phyloP scores from a whole-genome alignment of 768 basidiomycete genomes.

The Leccinum rimulosum region DNA sequence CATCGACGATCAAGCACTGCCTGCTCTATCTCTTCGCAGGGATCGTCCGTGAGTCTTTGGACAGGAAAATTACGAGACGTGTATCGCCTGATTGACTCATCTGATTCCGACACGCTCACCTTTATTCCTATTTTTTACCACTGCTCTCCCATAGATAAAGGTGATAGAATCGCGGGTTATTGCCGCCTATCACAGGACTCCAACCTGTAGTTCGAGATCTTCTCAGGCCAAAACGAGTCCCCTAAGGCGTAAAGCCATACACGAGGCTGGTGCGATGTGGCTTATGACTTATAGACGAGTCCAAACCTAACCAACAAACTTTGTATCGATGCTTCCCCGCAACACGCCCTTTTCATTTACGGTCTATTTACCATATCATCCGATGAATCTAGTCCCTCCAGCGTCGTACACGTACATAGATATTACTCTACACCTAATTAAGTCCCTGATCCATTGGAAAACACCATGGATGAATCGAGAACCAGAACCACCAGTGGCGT shows the following conservation, averaged over 20 bases:
- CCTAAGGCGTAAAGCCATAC: constrained; percentile 13
- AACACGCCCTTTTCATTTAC: constrained; percentile 29
- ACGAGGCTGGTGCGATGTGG: constrained; percentile 20
- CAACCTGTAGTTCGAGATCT: not conserved
- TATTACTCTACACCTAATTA: constrained; percentile 13
- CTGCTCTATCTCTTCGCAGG: constrained; percentile 4
- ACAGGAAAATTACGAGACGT: constrained; percentile 12
- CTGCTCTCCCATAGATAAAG: constrained; percentile 10
- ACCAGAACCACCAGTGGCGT: constrained; percentile 16
- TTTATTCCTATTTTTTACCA: constrained; percentile 10
- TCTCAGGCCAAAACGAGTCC: constrained; percentile 5
- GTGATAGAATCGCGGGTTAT: constrained; percentile 17
- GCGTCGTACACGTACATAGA: constrained; percentile 13
- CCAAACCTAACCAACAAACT: constrained; percentile 19
- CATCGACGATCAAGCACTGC: constrained; percentile 15
- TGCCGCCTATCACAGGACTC: constrained; percentile 6
- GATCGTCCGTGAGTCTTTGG: constrained; percentile 6
- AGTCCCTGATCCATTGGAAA: constrained; percentile 4
- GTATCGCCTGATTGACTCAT: not conserved
- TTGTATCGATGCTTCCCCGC: constrained; percentile 25
- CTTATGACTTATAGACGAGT: not conserved
- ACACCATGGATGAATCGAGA: not conserved
- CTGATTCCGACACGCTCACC: not conserved
- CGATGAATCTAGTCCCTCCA: constrained; percentile 6
- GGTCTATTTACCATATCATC: constrained; percentile 5